phyloP scores from a whole-genome alignment of 2,329 filamentous ascomycete species.

The Phoma herbarum region DNA sequence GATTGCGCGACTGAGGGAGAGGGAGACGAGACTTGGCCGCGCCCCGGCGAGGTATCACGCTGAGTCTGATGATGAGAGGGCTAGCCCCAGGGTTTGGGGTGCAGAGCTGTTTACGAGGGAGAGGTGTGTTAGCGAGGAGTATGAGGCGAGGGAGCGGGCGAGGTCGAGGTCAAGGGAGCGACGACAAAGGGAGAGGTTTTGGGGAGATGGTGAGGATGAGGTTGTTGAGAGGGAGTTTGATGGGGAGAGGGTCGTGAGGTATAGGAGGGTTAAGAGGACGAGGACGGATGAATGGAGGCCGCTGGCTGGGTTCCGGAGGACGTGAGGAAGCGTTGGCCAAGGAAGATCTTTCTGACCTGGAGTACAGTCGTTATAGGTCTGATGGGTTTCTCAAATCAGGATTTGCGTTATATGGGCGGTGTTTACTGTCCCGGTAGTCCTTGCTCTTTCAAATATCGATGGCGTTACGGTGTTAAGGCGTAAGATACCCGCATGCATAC shows the following conservation, averaged over 20 bases:
- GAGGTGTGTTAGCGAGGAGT: slow-evolving; percentile 39
- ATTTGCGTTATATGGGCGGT: background rate
- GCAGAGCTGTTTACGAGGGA: slow-evolving; percentile 36
- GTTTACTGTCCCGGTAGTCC: background rate
- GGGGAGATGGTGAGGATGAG: slow-evolving; percentile 22
- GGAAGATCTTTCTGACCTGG: background rate
- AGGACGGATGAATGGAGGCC: slow-evolving; percentile 45
- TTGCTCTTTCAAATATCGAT: background rate
- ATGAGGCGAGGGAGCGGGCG: slow-evolving; percentile 38
- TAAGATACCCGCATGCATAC: background rate
- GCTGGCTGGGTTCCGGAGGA: slow-evolving; percentile 35
- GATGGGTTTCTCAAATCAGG: background rate
- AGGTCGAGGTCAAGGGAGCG: slow-evolving; percentile 24
- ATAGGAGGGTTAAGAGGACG: slow-evolving; percentile 39
- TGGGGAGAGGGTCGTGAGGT: slow-evolving; percentile 35
- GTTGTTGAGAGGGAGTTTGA: slow-evolving; percentile 22
- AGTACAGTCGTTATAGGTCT: background rate
- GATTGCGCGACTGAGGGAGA: slow-evolving; percentile 24
- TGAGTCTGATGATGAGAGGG: slow-evolving; percentile 10
- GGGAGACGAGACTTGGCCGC: slow-evolving; percentile 9
- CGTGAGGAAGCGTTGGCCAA: background rate
- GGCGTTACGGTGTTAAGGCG: background rate
- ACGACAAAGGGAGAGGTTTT: slow-evolving; percentile 21
- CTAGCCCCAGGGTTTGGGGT: slow-evolving; percentile 28
- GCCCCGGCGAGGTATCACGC: slow-evolving; percentile 7